A percentile compares a stretch with the other conserved stretches of the same genome.
Conservation (phyloP, 176 grass and related monocot species). For the Eleusine indica region DNA sequence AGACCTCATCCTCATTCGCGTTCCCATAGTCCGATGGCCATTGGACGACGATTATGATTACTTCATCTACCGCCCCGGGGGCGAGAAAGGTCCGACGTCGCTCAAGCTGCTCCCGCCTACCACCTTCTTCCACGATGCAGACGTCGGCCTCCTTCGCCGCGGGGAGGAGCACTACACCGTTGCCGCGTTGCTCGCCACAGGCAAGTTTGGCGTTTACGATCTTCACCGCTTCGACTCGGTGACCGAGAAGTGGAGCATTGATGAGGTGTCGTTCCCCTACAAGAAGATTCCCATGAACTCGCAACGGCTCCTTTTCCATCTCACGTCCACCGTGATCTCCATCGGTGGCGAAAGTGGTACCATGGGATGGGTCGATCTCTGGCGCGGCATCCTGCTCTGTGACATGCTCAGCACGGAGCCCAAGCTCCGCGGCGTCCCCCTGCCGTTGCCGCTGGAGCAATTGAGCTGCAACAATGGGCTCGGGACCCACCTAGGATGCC, state of each 20-base stretch:
- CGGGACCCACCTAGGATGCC: background rate
- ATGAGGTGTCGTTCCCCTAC: background rate
- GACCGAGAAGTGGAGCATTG: background rate
- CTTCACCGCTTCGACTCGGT: background rate
- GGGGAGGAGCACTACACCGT: background rate
- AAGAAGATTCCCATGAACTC: background rate
- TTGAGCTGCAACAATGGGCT: background rate
- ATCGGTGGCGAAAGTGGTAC: conserved; percentile 8
- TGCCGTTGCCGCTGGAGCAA: background rate
- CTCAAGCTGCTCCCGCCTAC: background rate
- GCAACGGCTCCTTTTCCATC: background rate
- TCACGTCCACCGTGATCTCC: conserved; percentile 9
- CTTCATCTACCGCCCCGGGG: conserved; percentile 11
- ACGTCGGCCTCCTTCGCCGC: background rate
- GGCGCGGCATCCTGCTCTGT: conserved; percentile 7
- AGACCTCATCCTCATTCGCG: conserved; percentile 12
- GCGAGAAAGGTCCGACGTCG: background rate
- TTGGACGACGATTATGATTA: background rate
- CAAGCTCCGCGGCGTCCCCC: conserved; percentile 9
- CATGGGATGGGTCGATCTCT: conserved; percentile 26
- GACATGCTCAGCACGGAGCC: background rate
- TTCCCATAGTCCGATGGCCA: background rate
- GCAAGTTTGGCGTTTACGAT: background rate
- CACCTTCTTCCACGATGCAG: background rate
- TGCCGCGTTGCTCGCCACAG: background rate